Conservation (phyloP, 2,329 filamentous ascomycete genomes). For the Cladophialophora immunda region DNA sequence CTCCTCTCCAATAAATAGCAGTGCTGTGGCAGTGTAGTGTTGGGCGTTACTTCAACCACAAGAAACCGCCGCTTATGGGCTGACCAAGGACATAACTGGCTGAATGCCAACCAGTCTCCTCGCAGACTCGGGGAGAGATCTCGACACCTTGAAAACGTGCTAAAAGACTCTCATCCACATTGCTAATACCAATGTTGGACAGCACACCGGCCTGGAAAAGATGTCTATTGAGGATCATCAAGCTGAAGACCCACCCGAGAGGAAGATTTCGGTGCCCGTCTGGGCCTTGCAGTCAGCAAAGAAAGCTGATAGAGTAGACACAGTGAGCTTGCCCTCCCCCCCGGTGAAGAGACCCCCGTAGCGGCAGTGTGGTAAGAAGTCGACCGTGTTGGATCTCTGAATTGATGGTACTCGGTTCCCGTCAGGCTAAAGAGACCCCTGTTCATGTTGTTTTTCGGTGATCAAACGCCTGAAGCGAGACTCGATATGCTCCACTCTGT, state of each 20-base stretch:
- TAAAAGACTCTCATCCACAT: background rate
- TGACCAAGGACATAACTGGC: too few relatives aligned
- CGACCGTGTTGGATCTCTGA: too few relatives aligned
- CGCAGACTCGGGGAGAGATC: background rate
- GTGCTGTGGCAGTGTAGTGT: background rate
- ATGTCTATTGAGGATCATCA: background rate
- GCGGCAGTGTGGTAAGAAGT: too few relatives aligned
- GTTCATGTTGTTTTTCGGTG: too few relatives aligned
- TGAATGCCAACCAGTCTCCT: too few relatives aligned
- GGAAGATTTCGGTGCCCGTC: background rate
- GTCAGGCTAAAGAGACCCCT: too few relatives aligned
- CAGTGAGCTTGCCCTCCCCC: too few relatives aligned
- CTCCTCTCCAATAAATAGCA: background rate
- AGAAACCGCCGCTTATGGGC: too few relatives aligned
- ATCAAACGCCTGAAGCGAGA: too few relatives aligned
- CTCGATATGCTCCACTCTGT: background rate
- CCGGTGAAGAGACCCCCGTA: too few relatives aligned
- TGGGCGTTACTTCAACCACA: too few relatives aligned
- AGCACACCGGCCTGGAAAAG: constrained; percentile 4
- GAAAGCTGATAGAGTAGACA: background rate
- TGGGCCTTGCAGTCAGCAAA: background rate
- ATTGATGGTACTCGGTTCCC: too few relatives aligned
- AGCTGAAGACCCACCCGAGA: background rate
- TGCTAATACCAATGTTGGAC: background rate
- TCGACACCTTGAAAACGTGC: background rate